phyloP scores from a whole-genome alignment of 129 eudicot species.

The Tagetes patula region DNA sequence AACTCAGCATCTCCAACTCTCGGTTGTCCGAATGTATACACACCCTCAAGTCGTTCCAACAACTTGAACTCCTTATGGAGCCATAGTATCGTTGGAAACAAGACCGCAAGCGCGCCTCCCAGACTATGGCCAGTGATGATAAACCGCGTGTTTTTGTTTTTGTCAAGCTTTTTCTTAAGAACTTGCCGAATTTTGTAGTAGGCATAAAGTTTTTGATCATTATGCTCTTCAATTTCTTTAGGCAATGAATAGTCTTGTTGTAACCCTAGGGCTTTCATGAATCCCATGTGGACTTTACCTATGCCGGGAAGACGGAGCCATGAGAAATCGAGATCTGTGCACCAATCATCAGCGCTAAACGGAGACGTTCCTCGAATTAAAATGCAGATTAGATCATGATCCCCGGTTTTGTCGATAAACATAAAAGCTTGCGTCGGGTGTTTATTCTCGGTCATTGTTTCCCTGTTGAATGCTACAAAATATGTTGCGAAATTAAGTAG shows the following conservation, averaged over 20 bases:
- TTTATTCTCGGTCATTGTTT: neutral
- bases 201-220: slow-evolving; percentile 22
- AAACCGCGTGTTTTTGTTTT: slow-evolving; percentile 39
- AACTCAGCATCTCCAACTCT: slow-evolving; percentile 53
- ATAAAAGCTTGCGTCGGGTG: slow-evolving; percentile 54
- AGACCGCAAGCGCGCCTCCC: slow-evolving; percentile 60
- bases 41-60: slow-evolving; percentile 48
- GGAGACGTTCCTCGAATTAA: slow-evolving; percentile 67
- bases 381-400: slow-evolving; percentile 39
- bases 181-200: slow-evolving; percentile 45
- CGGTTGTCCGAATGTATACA: slow-evolving; percentile 71
- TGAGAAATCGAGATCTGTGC: slow-evolving; percentile 52
- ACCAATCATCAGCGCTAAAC: slow-evolving; percentile 53
- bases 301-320: slow-evolving; percentile 48
- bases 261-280: slow-evolving; percentile 51
- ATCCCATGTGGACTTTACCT: slow-evolving; percentile 56
- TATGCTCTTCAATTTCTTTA: slow-evolving; percentile 23
- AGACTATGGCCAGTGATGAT: slow-evolving; percentile 65
- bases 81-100: slow-evolving; percentile 52
- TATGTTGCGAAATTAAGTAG: neutral
- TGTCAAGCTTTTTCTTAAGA: slow-evolving; percentile 26
- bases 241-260: slow-evolving; percentile 36
- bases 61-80: slow-evolving; percentile 40
- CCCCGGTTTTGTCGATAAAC: slow-evolving; percentile 28
- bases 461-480: slow-evolving; percentile 14